Evolutionary conservation across 2,329 filamentous ascomycete genomes (phyloP), one percentile per base, ranked within the genome.

Genomic region (Neonectria sp.): DNA sequence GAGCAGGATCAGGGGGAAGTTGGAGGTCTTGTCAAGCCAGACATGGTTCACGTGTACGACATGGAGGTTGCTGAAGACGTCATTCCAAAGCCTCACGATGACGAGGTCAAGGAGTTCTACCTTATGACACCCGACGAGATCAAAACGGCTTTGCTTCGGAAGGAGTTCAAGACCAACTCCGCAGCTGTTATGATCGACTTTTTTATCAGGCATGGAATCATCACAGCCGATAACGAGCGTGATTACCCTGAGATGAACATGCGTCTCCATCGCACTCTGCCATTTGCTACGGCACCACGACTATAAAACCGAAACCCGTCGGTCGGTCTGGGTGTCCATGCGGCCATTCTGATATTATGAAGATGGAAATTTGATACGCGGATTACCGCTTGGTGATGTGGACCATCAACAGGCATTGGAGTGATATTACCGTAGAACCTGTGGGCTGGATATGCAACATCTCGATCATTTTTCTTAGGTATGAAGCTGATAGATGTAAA

Each of bases 111-210:
- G 3, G 61, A 63, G 21, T 63, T 58, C 24, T 55, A 48, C 9
- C 61, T 58, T 3, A 46, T 48, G 13, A 53, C 61, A 5, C 46
- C 57, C 3, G 46, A 55, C 9, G 55, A 63, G 29, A 48, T 63
- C n/a, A 55, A 63, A 5, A 29, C 51, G 24, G 33, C 52, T 12
- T 48, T 63, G 21, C 33, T 27, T 17, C 31, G 43, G 25, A 55
- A 55, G 8, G 43, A 40, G 13, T 63, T 63, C 46, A 63, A 53
- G 29, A 55, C 61, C 5, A 63, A 63, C n/a, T 63, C 55, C 12
- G 61, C 55, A 5, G 55, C 57, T 15, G 45, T 63, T 33, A 63
- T 63, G 61, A 35, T 63, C 35, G 61, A 63, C 11, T 63, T 63
- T 35, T 58, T 63, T 27, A 58, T 58, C 25, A 55, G 61, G 12